Percentiles rank a stretch among this genome's conserved stretches.
phyloP scores from a whole-genome alignment of 768 basidiomycete species.

The Russula olivacea region DNA sequence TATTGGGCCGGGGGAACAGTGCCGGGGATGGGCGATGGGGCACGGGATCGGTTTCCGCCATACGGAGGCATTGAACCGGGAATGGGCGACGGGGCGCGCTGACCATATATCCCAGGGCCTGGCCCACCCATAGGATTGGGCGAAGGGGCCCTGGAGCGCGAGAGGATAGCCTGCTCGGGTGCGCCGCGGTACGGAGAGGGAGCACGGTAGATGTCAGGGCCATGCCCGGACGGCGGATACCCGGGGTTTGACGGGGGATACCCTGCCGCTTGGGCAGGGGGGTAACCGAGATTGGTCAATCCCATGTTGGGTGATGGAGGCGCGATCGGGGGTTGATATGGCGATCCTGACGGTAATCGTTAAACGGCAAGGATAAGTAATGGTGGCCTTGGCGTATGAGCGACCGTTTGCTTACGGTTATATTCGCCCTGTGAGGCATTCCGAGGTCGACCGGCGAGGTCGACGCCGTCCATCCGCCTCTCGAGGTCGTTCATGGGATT shows the following conservation, averaged over 20 bases:
- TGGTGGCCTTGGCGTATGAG: constrained; percentile 19
- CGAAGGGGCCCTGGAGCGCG: constrained; percentile 41
- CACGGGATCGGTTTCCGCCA: constrained; percentile 23
- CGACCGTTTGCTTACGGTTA: constrained; percentile 22
- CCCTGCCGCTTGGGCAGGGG: constrained; percentile 3
- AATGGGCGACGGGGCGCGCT: constrained; percentile 44
- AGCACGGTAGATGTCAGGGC: constrained; percentile 19
- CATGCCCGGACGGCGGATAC: constrained; percentile 13
- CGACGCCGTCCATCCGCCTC: constrained; percentile 33
- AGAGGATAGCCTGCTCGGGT: constrained; percentile 30
- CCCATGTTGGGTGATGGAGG: constrained; percentile 17
- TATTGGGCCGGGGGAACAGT: background rate
- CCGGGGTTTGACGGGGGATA: background rate
- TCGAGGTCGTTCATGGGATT: constrained; percentile 34
- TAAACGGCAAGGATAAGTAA: constrained; percentile 26
- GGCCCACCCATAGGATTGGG: constrained; percentile 39
- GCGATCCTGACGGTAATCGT: constrained; percentile 20
- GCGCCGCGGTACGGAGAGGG: constrained; percentile 42
- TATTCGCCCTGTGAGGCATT: constrained; percentile 17
- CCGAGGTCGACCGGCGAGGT: background rate
- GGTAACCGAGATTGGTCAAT: constrained; percentile 18
- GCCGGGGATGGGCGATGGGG: constrained; percentile 23
- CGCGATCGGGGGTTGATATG: constrained; percentile 22
- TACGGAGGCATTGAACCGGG: constrained; percentile 26
- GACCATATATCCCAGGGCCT: constrained; percentile 7